Evolutionary conservation across 202 grass and related monocot genomes (phyloP).

Genomic region (Bolboschoenoplectus hybrid): DNA sequence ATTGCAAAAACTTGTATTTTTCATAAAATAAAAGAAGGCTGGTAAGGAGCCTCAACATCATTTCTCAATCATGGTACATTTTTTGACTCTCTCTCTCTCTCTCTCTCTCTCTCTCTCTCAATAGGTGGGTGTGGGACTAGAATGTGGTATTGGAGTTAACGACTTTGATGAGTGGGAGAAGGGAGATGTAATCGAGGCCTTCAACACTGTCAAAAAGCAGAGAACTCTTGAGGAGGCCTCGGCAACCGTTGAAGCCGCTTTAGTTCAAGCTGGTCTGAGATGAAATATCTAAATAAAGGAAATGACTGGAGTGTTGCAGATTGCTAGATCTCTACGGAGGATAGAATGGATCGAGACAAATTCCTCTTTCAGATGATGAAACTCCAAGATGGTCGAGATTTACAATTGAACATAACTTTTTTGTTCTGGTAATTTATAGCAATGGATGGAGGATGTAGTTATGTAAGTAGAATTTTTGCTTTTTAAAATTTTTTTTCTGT

Average conservation of each 20-base stretch:
- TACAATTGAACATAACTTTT: conserved; percentile 40
- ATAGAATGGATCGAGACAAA: conserved; percentile 34
- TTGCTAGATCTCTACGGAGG: conserved; percentile 36
- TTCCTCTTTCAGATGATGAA: conserved; percentile 25
- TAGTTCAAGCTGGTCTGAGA: conserved; percentile 66
- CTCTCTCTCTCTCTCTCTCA: conserved; percentile 18
- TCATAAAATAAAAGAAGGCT: background rate
- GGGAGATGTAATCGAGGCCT: conserved; percentile 77
- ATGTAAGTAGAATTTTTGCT: conserved; percentile 22
- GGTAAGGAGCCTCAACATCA: background rate
- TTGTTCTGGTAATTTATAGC: background rate
- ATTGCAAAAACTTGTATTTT: background rate
- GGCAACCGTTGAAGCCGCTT: conserved; percentile 66
- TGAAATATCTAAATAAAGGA: conserved; percentile 37
- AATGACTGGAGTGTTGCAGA: conserved; percentile 32
- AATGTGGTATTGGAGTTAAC: conserved; percentile 83
- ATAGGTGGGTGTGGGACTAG: conserved; percentile 73
- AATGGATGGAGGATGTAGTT: conserved; percentile 28
- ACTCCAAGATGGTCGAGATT: conserved; percentile 23
- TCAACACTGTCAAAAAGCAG: conserved; percentile 77
- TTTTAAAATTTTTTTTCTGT: conserved; percentile 2
- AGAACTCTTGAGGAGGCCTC: conserved; percentile 94
- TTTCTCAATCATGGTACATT: background rate
- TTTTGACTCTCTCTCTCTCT: background rate
- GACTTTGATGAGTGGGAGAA: conserved; percentile 84